Evolutionary conservation across 768 basidiomycete species (phyloP), one percentile per base, ranked within the genome.

Genomic region (Scleroderma bovista): DNA sequence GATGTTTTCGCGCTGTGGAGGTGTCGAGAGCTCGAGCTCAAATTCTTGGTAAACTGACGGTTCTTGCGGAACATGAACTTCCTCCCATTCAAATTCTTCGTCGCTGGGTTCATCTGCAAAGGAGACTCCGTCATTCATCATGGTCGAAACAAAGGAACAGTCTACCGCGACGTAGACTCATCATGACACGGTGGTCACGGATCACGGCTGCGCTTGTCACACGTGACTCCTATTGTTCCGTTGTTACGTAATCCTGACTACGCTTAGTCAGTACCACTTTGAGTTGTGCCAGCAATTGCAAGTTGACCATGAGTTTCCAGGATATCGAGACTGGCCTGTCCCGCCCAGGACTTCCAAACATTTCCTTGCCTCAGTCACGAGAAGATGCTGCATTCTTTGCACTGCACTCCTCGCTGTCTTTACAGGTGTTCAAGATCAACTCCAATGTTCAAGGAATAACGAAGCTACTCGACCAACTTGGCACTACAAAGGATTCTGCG

Each of bases 391-490:
- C 84, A 3, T 97, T 95, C 66, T 70, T 77, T 10, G 75, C 73
- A 29, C 72, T 94, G 15, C 92, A 93, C 62, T 82, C 80, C 3
- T 89, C 89, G 13, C 69, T 93, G 52, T 87, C 87, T 1, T 76
- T 98, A 6, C 94, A 98, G 66, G 91, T 95, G 51, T 97, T 98
- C 85, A 98, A 98, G 80, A 93, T 98, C 74, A 94, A 95, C 60
- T 81, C 90, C 51, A 99, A 99, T 69, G 93, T 97, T 3, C 91
- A 95, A 61, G 95, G 90, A 15, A 94, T 99, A 44, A 68, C 92
- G 59, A 91, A 90, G 69, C 77, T 93, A n/a, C 91, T 98, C n/a
- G 93, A 98, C 62, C 89, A 94, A 66, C 79, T 99, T 1, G 95
- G 95, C 4, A 91, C 87, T 0, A 72, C 72, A 29, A 82, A 83